Base-by-base conservation (phyloP, 306 rosid genomes). In the Cyclanthera cordifolia region DNA sequence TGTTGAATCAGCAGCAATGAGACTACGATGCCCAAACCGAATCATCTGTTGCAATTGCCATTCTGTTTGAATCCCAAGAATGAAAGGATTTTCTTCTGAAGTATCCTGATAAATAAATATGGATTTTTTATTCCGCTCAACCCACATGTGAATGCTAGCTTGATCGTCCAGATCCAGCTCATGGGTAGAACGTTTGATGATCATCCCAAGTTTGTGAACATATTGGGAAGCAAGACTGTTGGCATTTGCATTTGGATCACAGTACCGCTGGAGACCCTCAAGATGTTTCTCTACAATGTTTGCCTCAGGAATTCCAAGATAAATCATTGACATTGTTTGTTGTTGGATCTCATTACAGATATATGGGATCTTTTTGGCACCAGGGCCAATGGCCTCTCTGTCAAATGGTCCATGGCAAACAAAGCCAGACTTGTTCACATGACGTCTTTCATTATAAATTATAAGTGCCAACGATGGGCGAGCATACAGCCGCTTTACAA, bases 21-120 rank as follows among this genome's bases (percentile, higher is more conserved):
- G 85, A 80, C 84, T 86, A 34, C 80, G 83, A 75, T 93, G 96
- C 73, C 98, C 95, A 80, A 93, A 93, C 30, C 95, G 91, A 58
- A 89, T 78, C 95, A 93, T 87, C 73, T 93, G 95, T 57, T 93
- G 96, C 68, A 89, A 78, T 79, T 93, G 98, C 98, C 98, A 93
- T 72, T 89, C 95, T n/a, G 96, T 89, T 78, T 93, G 98, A 81
- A 93, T 84, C 39, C 98, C 98, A 77, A 87, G 77, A 84, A 93
- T 81, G 79, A 93, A 93, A 55, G 91, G 75, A 78, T 85, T 90
- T 47, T 86, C 83, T 70, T 89, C 94, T 37, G 96, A 86, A 59
- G 96, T 59, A 71, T 89, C 95, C 77, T 93, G 96, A 78, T 84
- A 84, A 73, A 86, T 74, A 77, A 93, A 93, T 20, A 89, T 80